phyloP scores from a whole-genome alignment of 352 stramenopile genomes.

The Saprolegnia diclina region DNA sequence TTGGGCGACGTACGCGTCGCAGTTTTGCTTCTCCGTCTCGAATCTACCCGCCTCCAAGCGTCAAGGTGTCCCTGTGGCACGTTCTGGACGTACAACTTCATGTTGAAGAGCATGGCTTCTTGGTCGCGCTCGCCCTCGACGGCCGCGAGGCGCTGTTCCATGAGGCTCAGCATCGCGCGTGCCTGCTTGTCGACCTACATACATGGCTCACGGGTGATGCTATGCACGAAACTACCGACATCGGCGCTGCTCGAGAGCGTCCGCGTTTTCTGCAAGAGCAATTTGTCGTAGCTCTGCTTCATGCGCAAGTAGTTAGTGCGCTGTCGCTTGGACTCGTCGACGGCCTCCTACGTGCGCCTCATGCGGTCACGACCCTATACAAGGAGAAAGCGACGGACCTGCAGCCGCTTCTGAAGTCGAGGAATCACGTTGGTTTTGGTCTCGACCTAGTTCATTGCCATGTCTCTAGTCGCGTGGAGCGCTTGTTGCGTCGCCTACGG shows the following conservation, averaged over 20 bases:
- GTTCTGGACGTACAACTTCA: conserved; percentile 50
- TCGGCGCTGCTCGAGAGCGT: conserved; percentile 35
- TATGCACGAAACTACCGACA: conserved; percentile 4
- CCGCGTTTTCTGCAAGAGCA: conserved; percentile 42
- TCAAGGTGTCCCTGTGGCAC: too few species aligned
- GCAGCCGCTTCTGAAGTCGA: conserved; percentile 20
- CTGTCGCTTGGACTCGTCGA: conserved; percentile 43
- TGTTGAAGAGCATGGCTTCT: conserved; percentile 41
- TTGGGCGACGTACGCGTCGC: conserved; percentile 46
- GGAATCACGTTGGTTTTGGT: conserved; percentile 8
- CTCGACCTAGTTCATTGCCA: background rate
- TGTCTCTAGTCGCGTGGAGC: too few species aligned
- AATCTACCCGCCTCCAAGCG: background rate
- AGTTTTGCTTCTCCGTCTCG: conserved; percentile 46
- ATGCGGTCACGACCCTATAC: background rate
- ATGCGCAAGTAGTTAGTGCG: conserved; percentile 40
- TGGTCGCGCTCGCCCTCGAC: conserved; percentile 39
- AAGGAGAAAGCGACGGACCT: background rate
- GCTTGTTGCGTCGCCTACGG: background rate
- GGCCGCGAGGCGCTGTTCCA: conserved; percentile 40
- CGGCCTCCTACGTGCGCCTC: conserved; percentile 31
- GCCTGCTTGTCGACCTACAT: conserved; percentile 33
- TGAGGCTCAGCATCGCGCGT: conserved; percentile 36
- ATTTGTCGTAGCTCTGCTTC: conserved; percentile 44
- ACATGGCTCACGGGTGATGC: background rate